Percentiles rank a stretch among this genome's conserved stretches.
These are phyloP conservation scores for Prunus padus DNA, from an alignment of 306 rosid genomes.

Conservation along the genomic window DNA sequence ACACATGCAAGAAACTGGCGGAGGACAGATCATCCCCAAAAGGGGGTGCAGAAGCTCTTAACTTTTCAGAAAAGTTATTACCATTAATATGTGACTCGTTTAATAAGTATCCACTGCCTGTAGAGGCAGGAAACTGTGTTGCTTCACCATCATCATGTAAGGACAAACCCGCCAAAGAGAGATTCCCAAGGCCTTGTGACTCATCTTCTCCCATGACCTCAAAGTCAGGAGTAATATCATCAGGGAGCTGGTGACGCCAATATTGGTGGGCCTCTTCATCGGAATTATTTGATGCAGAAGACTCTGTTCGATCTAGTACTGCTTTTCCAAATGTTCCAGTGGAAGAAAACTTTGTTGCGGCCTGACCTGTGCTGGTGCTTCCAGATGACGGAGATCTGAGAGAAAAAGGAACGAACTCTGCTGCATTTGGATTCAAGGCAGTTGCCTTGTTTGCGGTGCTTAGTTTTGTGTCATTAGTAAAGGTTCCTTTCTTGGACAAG, in stretches of 20 bases:
- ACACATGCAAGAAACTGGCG: conserved; percentile 47
- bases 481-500: conserved; percentile 68
- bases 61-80: conserved; percentile 56
- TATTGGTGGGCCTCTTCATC: conserved; percentile 91
- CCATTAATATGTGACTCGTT: conserved; percentile 63
- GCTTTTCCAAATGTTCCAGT: conserved; percentile 74
- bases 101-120: conserved; percentile 55
- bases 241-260: conserved; percentile 97
- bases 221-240: conserved; percentile 96
- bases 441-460: conserved; percentile 55
- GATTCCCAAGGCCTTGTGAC: conserved; percentile 56
- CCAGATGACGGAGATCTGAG: conserved; percentile 74
- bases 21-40: conserved; percentile 66
- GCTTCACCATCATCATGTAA: conserved; percentile 61
- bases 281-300: conserved; percentile 74
- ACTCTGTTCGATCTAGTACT: conserved; percentile 77
- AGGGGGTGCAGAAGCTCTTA: conserved; percentile 57
- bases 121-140: conserved; percentile 50
- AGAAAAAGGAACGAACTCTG: conserved; percentile 82
- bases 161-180: conserved; percentile 73
- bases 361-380: conserved; percentile 55
- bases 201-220: conserved; percentile 83
- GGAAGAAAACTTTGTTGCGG: conserved; percentile 39
- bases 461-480: conserved; percentile 41
- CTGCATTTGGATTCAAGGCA: conserved; percentile 88